These are phyloP conservation scores for Narthecium ossifragum DNA, from an alignment of 106 monocot genomes.

Conservation along the genomic window DNA sequence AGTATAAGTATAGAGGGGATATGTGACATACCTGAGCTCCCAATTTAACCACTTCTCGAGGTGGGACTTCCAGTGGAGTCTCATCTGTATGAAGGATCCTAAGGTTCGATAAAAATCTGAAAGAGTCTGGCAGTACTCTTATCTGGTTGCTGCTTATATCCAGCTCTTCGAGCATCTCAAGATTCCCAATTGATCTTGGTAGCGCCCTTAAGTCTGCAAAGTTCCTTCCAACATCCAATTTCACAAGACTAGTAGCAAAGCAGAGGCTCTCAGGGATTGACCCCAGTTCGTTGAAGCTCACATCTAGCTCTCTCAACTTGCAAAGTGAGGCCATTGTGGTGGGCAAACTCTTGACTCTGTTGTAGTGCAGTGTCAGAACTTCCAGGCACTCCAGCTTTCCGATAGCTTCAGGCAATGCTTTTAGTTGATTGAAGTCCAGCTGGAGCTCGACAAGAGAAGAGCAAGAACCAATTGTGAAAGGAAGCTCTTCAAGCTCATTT, in stretches of 20 bases:
- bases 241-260: constrained; percentile 67
- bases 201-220: constrained; percentile 80
- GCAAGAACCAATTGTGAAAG: constrained; percentile 85
- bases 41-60: constrained; percentile 66
- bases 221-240: constrained; percentile 66
- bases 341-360: constrained; percentile 71
- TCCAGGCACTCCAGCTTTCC: constrained; percentile 77
- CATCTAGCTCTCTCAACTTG: constrained; percentile 72
- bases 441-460: constrained; percentile 57
- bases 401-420: constrained; percentile 87
- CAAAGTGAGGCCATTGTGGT: constrained; percentile 72
- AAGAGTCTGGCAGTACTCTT: constrained; percentile 66
- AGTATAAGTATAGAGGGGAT: not conserved
- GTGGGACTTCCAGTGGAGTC: constrained; percentile 86
- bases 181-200: constrained; percentile 81
- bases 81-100: constrained; percentile 70
- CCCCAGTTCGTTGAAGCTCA: constrained; percentile 89
- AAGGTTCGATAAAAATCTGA: constrained; percentile 59
- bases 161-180: constrained; percentile 90
- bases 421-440: constrained; percentile 82
- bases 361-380: constrained; percentile 75
- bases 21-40: constrained; percentile 69
- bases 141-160: constrained; percentile 95
- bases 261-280: constrained; percentile 77
- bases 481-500: constrained; percentile 94